These are phyloP conservation scores for Melanopsichium pennsylvanicum DNA, from an alignment of 1,284 basidiomycete genomes.

Conservation along the genomic window DNA sequence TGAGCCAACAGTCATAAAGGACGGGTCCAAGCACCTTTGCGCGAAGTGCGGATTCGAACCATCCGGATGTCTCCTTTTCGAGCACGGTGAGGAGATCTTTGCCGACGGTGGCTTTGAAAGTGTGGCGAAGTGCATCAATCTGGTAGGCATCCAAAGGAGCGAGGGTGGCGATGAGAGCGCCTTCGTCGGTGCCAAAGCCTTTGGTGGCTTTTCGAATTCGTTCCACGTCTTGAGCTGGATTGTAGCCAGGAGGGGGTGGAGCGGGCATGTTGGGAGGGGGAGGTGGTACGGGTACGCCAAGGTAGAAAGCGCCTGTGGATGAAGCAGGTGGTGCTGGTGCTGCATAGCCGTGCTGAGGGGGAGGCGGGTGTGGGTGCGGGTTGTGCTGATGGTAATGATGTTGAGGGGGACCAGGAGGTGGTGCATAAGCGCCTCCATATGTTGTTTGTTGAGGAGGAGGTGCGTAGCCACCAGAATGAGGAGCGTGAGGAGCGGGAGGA, in stretches of 20 bases:
- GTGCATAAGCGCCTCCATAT: constrained; percentile 26
- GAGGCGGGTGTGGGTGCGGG: constrained; percentile 17
- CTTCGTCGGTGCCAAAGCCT: constrained; percentile 62
- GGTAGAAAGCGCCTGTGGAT: constrained; percentile 41
- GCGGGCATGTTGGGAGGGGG: constrained; percentile 54
- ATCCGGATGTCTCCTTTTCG: constrained; percentile 63
- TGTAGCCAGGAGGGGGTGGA: constrained; percentile 55
- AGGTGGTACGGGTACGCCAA: constrained; percentile 55
- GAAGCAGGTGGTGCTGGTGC: constrained; percentile 33
- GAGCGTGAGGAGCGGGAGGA: constrained; percentile 18
- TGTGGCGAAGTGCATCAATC: constrained; percentile 51
- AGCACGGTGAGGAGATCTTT: constrained; percentile 58
- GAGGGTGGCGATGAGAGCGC: constrained; percentile 51
- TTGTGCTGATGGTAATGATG: constrained; percentile 9
- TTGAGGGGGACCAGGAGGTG: constrained; percentile 33
- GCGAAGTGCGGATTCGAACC: constrained; percentile 57
- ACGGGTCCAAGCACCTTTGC: constrained; percentile 60
- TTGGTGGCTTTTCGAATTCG: constrained; percentile 63
- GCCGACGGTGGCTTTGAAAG: constrained; percentile 59
- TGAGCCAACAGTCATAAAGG: constrained; percentile 57
- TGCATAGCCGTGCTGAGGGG: constrained; percentile 39
- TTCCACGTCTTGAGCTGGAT: constrained; percentile 57
- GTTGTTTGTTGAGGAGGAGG: constrained; percentile 32
- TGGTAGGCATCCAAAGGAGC: constrained; percentile 57
- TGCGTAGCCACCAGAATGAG: constrained; percentile 26